Percentiles rank a stretch among this genome's conserved stretches.
phyloP scores from a whole-genome alignment of 2,329 filamentous ascomycete genomes.

The Emydomyces testavorans region DNA sequence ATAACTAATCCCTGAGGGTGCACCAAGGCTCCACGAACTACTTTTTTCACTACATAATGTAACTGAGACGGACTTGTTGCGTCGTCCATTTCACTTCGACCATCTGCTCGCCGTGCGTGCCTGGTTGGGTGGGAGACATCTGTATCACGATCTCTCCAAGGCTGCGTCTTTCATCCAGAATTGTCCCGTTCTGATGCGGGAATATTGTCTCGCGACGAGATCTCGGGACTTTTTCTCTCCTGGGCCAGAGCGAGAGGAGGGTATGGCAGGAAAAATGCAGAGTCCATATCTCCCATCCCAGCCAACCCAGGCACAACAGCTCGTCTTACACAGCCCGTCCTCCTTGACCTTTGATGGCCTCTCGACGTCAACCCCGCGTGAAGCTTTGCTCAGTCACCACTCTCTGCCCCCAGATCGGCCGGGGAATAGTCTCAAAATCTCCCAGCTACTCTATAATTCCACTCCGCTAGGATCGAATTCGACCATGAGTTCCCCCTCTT shows the following conservation, averaged over 20 bases:
- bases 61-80: constrained; percentile 4
- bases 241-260: not conserved
- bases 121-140: not conserved
- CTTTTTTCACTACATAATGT: constrained; percentile 5
- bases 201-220: not conserved
- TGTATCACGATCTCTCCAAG: not conserved
- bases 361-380: not conserved
- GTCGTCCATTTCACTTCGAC: not conserved
- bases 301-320: constrained; percentile 1
- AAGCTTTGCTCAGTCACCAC: constrained; percentile 19
- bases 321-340: constrained; percentile 4
- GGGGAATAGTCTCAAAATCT: constrained; percentile 32
- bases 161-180: not conserved
- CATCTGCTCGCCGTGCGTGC: not conserved
- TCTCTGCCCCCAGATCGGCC: constrained; percentile 31
- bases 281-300: constrained; percentile 7
- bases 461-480: constrained; percentile 19
- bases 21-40: constrained; percentile 8
- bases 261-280: constrained; percentile 1
- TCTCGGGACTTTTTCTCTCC: not conserved
- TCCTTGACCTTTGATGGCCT: not conserved
- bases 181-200: not conserved
- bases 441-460: constrained; percentile 32
- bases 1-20: constrained; percentile 9
- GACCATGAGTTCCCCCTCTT: constrained; percentile 16